These are phyloP conservation scores for Tulasnella sp. DNA, from an alignment of 768 basidiomycete species.

Conservation along the genomic window DNA sequence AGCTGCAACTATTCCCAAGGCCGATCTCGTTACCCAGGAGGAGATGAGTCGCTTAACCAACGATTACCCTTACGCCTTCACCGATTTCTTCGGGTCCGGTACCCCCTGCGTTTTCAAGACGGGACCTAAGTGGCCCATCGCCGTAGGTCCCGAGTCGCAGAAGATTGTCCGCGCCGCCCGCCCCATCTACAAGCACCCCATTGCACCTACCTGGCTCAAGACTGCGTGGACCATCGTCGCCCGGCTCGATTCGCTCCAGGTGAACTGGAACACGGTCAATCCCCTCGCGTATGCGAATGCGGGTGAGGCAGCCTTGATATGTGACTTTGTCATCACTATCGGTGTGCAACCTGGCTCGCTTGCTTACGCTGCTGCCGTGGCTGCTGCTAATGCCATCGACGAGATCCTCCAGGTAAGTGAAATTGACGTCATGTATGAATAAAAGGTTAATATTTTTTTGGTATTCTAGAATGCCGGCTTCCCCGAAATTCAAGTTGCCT, in stretches of 20 bases:
- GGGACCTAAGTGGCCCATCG: neutral
- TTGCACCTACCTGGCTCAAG: neutral
- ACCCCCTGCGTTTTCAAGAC: slow-evolving; percentile 5
- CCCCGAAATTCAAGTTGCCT: slow-evolving; percentile 22
- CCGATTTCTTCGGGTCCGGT: neutral
- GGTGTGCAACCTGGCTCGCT: slow-evolving; percentile 24
- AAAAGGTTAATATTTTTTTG: too few species aligned
- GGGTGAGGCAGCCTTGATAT: slow-evolving; percentile 18
- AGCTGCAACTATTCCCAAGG: too few species aligned
- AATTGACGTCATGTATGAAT: too few species aligned
- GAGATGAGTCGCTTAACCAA: too few species aligned
- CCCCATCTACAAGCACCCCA: slow-evolving; percentile 7
- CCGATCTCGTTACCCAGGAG: too few species aligned
- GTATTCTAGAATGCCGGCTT: slow-evolving; percentile 19
- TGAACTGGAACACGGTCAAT: slow-evolving; percentile 20
- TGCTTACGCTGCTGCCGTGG: slow-evolving; percentile 19
- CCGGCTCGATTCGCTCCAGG: slow-evolving; percentile 8
- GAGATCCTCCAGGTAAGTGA: too few species aligned
- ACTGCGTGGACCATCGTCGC: neutral
- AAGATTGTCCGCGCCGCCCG: slow-evolving; percentile 3
- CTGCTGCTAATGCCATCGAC: slow-evolving; percentile 19
- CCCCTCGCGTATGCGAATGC: slow-evolving; percentile 20
- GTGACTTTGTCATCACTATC: slow-evolving; percentile 21
- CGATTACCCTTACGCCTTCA: slow-evolving; percentile 1
- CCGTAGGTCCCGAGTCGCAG: neutral